Base-by-base conservation (phyloP, 768 basidiomycete genomes). In the Stropharia rugosoannulata region DNA sequence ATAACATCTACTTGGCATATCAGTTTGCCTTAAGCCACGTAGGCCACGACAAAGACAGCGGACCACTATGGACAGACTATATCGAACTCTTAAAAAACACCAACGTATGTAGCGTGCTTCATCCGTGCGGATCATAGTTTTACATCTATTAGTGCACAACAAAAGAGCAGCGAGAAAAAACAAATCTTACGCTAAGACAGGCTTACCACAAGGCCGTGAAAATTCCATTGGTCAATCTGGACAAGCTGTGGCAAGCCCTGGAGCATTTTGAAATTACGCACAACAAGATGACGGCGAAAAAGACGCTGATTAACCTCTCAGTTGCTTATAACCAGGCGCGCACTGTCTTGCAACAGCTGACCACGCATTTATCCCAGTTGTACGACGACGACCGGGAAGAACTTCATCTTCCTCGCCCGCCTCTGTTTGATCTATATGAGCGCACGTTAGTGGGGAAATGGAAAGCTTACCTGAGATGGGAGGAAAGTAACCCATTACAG, bases 131-230 rank as follows among this genome's bases (percentile, higher is more conserved):
- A n/a, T n/a, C n/a, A n/a, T n/a, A n/a, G n/a, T n/a, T n/a, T n/a
- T n/a, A n/a, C n/a, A n/a, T n/a, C n/a, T n/a, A n/a, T n/a, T n/a
- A n/a, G n/a, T 82, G 81, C 10, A 90, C 88, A 22, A 93, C 93
- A 18, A 97, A 95, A 95, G 96, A 98, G 68, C 87, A 90, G 60
- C 92, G 95, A 64, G 92, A 96, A 66, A 93, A 94, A 69, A 95
- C 94, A 89, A 95, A 97, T 61, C 82, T n/a, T n/a, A n/a, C 86
- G 1, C 76, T 98, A 4, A 85, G 97, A 56, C 93, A 91, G 68
- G 87, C 90, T 1, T 97, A 97, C 73, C 93, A 95, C 65, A 86
- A 93, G 48, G 96, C 93, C 2, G 89, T 98, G 18, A 91, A 93
- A 66, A 93, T 97, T 29, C 97, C 97, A 0, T 80, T 98, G 62